These are phyloP conservation scores for Didymella segeticola DNA, from an alignment of 2,329 filamentous ascomycete species.

Conservation along the genomic window DNA sequence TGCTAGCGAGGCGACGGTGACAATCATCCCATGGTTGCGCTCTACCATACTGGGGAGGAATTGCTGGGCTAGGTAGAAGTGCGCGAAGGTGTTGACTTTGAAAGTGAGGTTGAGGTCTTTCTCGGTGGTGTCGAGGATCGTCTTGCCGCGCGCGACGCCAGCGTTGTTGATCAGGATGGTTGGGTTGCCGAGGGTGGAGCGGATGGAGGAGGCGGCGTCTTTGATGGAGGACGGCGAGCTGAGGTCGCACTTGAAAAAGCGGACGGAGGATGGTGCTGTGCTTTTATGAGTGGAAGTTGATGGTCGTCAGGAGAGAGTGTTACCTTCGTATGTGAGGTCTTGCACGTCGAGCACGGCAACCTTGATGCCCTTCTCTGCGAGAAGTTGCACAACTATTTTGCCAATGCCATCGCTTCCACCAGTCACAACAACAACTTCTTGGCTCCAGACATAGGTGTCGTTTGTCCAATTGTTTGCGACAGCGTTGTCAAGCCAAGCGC, in stretches of 20 bases:
- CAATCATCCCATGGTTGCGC: conserved; percentile 73
- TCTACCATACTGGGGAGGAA: conserved; percentile 72
- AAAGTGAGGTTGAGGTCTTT: conserved; percentile 71
- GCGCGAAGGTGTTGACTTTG: conserved; percentile 72
- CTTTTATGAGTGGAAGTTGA: conserved; percentile 9
- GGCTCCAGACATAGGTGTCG: conserved; percentile 69
- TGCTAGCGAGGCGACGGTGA: conserved; percentile 72
- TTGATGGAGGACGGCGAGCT: conserved; percentile 63
- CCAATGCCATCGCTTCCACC: conserved; percentile 79
- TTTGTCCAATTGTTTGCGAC: conserved; percentile 59
- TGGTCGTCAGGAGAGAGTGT: background rate
- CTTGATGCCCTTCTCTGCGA: conserved; percentile 70
- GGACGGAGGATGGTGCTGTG: conserved; percentile 61
- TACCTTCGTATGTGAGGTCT: conserved; percentile 61
- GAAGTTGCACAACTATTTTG: conserved; percentile 66
- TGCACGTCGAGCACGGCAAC: conserved; percentile 77
- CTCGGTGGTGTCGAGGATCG: conserved; percentile 65
- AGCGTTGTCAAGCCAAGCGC: conserved; percentile 59
- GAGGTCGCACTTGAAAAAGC: conserved; percentile 75
- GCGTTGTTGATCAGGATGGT: conserved; percentile 78
- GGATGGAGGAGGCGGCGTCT: conserved; percentile 60
- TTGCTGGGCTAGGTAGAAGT: conserved; percentile 70
- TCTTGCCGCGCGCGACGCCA: conserved; percentile 67
- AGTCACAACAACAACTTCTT: conserved; percentile 75
- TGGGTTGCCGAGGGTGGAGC: conserved; percentile 65